A percentile compares a stretch with the other conserved stretches of the same genome.
These are phyloP conservation scores for Trichoderma breve DNA, from an alignment of 2,329 filamentous ascomycete species.

Conservation along the genomic window DNA sequence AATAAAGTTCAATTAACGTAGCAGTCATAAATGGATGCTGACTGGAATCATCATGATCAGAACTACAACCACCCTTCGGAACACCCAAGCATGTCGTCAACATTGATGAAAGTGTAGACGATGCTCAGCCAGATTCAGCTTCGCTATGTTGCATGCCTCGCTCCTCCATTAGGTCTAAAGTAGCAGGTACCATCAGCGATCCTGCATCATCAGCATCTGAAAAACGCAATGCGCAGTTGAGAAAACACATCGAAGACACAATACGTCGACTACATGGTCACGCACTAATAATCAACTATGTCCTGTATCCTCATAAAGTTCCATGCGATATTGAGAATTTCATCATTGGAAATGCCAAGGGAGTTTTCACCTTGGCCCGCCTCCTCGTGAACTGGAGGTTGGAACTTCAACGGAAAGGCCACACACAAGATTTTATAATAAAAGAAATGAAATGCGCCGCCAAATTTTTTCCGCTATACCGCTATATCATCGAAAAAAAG, in stretches of 20 bases:
- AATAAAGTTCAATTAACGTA: fast-evolving
- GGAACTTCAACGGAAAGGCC: neutral
- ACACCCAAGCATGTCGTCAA: neutral
- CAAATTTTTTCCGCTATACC: no score
- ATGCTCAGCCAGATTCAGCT: neutral
- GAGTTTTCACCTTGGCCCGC: neutral
- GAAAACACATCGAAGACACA: neutral
- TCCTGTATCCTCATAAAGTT: no score
- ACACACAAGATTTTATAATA: neutral
- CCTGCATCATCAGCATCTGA: neutral
- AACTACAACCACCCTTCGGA: neutral
- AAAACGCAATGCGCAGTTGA: neutral
- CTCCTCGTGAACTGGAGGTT: neutral
- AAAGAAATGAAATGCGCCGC: no score
- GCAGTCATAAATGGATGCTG: neutral
- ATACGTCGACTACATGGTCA: no score
- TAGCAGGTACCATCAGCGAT: no score
- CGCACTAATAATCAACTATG: no score
- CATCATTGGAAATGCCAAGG: neutral
- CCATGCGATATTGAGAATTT: no score
- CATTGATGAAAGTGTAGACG: neutral
- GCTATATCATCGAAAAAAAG: neutral
- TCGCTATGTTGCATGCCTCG: neutral
- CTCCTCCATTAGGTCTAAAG: no score
- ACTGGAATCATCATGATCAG: neutral